These are phyloP conservation scores for Epichloe bromicola DNA, from an alignment of 2,329 filamentous ascomycete genomes.

Conservation along the genomic window DNA sequence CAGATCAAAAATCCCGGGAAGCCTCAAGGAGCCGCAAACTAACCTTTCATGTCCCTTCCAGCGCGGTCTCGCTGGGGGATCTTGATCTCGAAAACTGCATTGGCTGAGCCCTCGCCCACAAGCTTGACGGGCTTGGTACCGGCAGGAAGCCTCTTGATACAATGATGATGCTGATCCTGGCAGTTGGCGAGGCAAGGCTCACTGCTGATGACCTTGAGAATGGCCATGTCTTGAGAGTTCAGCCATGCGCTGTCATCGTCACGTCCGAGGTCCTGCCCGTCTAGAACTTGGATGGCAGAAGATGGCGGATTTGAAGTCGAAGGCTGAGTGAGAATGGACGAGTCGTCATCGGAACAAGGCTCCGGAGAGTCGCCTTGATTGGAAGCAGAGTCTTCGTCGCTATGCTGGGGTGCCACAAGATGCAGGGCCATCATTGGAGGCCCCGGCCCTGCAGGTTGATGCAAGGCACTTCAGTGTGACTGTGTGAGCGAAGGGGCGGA, in stretches of 20 bases:
- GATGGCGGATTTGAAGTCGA: conserved; percentile 7
- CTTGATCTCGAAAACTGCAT: conserved; percentile 56
- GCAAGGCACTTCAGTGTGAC: conserved; percentile 9
- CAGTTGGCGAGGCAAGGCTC: conserved; percentile 4
- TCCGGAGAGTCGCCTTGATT: conserved; percentile 10
- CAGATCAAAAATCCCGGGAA: not conserved
- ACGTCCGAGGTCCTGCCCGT: conserved; percentile 2
- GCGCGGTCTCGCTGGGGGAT: conserved; percentile 20
- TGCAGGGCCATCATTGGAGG: conserved; percentile 16
- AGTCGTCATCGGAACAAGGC: conserved; percentile 9
- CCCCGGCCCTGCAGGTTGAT: conserved; percentile 12
- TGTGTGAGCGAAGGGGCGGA: not conserved
- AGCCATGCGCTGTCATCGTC: conserved; percentile 12
- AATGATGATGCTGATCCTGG: conserved; percentile 2
- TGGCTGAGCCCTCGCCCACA: conserved; percentile 60
- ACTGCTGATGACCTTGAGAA: conserved; percentile 10
- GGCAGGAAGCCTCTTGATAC: conserved; percentile 20
- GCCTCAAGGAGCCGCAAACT: conserved; percentile 5
- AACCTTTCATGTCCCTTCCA: conserved; percentile 23
- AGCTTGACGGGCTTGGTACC: conserved; percentile 25
- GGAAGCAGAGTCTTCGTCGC: conserved; percentile 10
- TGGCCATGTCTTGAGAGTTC: conserved; percentile 12
- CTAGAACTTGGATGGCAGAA: conserved; percentile 2
- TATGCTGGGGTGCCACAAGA: conserved; percentile 11
- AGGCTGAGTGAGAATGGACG: conserved; percentile 7